A percentile compares a stretch with the other conserved stretches of the same genome.
phyloP scores from a whole-genome alignment of 2,329 filamentous ascomycete species.

The Camptophora hylomeconis region DNA sequence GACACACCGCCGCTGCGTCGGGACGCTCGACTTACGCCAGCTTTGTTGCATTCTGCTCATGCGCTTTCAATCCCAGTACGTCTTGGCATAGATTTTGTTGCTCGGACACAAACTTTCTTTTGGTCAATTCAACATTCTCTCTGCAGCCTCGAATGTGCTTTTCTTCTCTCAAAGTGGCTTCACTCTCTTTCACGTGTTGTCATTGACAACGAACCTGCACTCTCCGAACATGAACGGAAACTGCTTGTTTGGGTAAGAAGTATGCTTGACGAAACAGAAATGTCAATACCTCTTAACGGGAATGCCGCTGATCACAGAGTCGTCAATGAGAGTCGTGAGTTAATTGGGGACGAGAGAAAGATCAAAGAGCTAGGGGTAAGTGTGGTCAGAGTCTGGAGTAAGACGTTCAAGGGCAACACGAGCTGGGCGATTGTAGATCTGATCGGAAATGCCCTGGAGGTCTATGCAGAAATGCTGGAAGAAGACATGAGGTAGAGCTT shows the following conservation, averaged over 20 bases:
- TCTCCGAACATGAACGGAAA: conserved; percentile 35
- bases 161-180: conserved; percentile 34
- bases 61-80: conserved; percentile 41
- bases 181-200: conserved; percentile 31
- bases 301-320: conserved; percentile 11
- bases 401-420: conserved; percentile 36
- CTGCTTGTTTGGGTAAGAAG: conserved; percentile 35
- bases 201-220: conserved; percentile 23
- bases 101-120: conserved; percentile 39
- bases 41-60: conserved; percentile 40
- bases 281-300: conserved; percentile 23
- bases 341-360: conserved; percentile 31
- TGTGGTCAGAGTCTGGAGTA: conserved; percentile 36
- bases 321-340: conserved; percentile 21
- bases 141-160: conserved; percentile 41
- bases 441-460: conserved; percentile 32
- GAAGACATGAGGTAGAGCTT: conserved; percentile 10
- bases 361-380: conserved; percentile 33
- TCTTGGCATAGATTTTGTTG: conserved; percentile 40
- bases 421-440: conserved; percentile 37
- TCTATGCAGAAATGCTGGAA: conserved; percentile 33
- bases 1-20: conserved; percentile 31
- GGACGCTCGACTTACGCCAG: conserved; percentile 35
- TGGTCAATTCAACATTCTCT: conserved; percentile 44
- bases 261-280: conserved; percentile 37